A percentile compares a stretch with the other conserved stretches of the same genome.
Evolutionary conservation across 1,139 yeast genomes (phyloP).

Genomic region (Taiozyma sp.): DNA sequence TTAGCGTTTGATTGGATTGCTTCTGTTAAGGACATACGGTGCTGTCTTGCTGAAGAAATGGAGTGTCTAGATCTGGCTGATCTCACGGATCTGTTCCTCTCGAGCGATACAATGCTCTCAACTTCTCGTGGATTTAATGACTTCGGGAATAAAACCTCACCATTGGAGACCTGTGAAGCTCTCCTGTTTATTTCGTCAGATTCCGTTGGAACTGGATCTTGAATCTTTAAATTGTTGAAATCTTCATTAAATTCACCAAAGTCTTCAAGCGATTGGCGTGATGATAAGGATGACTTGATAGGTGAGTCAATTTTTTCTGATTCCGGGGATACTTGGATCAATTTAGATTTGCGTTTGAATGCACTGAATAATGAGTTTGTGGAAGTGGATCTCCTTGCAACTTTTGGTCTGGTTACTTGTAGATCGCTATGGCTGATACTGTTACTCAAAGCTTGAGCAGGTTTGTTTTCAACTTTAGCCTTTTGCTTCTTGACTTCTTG

Average conservation of each 20-base stretch:
- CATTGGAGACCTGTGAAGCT: constrained; percentile 31
- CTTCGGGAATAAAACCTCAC: constrained; percentile 72
- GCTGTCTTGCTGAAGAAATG: constrained; percentile 4
- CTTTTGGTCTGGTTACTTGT: constrained; percentile 5
- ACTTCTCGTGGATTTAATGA: constrained; percentile 63
- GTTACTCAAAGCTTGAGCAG: constrained; percentile 4
- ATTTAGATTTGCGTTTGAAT: constrained; percentile 17
- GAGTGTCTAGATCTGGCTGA: constrained; percentile 28
- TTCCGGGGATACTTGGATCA: constrained; percentile 1
- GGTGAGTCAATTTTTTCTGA: neutral
- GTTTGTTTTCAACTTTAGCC: constrained; percentile 7
- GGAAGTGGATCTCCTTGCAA: constrained; percentile 20
- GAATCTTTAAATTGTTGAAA: constrained; percentile 19
- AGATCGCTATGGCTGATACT: constrained; percentile 15
- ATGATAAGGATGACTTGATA: neutral
- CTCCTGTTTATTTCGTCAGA: constrained; percentile 5
- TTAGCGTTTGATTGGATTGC: constrained; percentile 32
- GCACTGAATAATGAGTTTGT: constrained; percentile 22
- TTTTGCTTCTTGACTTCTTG: constrained; percentile 9
- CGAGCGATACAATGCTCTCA: constrained; percentile 68
- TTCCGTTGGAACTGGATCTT: constrained; percentile 1
- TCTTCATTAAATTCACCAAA: constrained; percentile 21
- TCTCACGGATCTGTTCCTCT: constrained; percentile 59
- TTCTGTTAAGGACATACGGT: constrained; percentile 29
- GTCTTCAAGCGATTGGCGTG: constrained; percentile 2